Conservation (phyloP, 495 filamentous ascomycete species). For the Acidomyces sp. region DNA sequence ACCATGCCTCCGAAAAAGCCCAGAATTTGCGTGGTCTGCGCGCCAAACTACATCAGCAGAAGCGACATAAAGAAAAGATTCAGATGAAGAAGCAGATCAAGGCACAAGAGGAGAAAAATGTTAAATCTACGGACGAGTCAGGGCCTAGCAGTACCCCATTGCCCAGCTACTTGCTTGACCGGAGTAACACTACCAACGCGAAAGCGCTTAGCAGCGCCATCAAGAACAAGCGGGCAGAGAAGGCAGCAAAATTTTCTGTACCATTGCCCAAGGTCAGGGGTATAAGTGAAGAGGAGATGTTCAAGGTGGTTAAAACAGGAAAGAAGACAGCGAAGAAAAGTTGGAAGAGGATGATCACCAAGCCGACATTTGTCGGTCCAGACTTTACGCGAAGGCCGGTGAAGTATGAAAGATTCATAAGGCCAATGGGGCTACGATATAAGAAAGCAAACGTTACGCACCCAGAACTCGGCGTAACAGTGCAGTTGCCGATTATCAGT, state of each 20-base stretch:
- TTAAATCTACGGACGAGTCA: slow-evolving; percentile 72
- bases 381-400: slow-evolving; percentile 88
- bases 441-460: slow-evolving; percentile 92
- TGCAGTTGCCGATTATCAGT: slow-evolving; percentile 81
- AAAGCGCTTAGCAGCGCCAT: slow-evolving; percentile 77
- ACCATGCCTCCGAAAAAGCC: slow-evolving; percentile 72
- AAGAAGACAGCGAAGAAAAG: slow-evolving; percentile 66
- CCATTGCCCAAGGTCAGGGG: slow-evolving; percentile 89
- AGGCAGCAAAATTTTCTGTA: slow-evolving; percentile 90
- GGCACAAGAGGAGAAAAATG: slow-evolving; percentile 84
- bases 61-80: slow-evolving; percentile 93
- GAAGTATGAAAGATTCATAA: slow-evolving; percentile 78
- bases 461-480: slow-evolving; percentile 73
- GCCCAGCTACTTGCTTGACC: slow-evolving; percentile 82
- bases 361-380: slow-evolving; percentile 75
- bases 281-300: slow-evolving; percentile 95
- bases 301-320: slow-evolving; percentile 93
- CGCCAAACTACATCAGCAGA: slow-evolving; percentile 89
- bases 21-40: slow-evolving; percentile 83
- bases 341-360: slow-evolving; percentile 96
- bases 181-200: slow-evolving; percentile 69
- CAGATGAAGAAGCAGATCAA: slow-evolving; percentile 97
- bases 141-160: slow-evolving; percentile 61
- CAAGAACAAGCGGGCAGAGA: slow-evolving; percentile 80
- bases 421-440: slow-evolving; percentile 73